These are phyloP conservation scores for Dictyostelium capitatum DNA, from an alignment of 78 protist genomes.

Conservation along the genomic window DNA sequence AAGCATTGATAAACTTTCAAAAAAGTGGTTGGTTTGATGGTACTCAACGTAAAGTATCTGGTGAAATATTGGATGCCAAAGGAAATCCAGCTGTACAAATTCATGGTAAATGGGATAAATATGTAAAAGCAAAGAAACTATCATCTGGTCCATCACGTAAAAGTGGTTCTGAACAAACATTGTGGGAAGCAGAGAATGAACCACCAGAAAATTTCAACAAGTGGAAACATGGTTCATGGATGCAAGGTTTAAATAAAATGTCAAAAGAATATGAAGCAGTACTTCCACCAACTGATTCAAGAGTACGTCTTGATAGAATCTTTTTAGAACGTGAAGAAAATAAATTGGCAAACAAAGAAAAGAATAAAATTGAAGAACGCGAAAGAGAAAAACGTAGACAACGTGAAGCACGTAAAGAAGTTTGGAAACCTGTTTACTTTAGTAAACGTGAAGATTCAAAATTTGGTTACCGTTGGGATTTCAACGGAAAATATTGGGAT, in stretches of 20 bases:
- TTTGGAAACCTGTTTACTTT: slow-evolving; percentile 61
- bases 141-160: slow-evolving; percentile 21
- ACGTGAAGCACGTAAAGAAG: slow-evolving; percentile 32
- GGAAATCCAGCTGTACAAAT: slow-evolving; percentile 29
- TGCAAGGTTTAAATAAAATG: slow-evolving; percentile 75
- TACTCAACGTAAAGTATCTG: slow-evolving; percentile 23
- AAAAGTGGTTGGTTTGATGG: slow-evolving; percentile 82
- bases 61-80: slow-evolving; percentile 26
- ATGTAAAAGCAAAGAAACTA: slow-evolving; percentile 10
- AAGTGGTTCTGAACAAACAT: not conserved
- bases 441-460: slow-evolving; percentile 24
- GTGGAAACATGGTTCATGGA: slow-evolving; percentile 63
- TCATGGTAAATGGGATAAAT: slow-evolving; percentile 73
- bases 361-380: slow-evolving; percentile 76
- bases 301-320: slow-evolving; percentile 75
- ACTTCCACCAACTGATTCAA: slow-evolving; percentile 81
- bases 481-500: slow-evolving; percentile 55
- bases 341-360: slow-evolving; percentile 66
- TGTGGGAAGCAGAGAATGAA: slow-evolving; percentile 56
- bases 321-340: slow-evolving; percentile 50
- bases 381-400: slow-evolving; percentile 67
- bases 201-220: slow-evolving; percentile 32
- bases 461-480: slow-evolving; percentile 71
- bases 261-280: slow-evolving; percentile 48
- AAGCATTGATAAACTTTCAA: slow-evolving; percentile 63